These are phyloP conservation scores for Talaromyces marneffei DNA, from an alignment of 2,329 filamentous ascomycete genomes.

Conservation along the genomic window DNA sequence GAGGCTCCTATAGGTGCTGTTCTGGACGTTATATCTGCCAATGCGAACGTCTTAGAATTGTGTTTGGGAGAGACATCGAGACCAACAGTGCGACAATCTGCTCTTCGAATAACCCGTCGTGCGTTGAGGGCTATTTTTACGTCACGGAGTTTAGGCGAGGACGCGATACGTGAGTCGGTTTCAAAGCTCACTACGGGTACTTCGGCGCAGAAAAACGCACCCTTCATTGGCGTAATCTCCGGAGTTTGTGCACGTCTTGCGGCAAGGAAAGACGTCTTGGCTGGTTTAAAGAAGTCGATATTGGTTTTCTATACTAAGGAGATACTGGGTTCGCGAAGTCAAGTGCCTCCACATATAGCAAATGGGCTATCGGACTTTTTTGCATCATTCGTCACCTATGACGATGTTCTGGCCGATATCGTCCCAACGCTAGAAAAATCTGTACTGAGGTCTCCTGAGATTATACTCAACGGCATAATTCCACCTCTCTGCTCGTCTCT, in stretches of 20 bases:
- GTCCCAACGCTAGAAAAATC: constrained; percentile 82
- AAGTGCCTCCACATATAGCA: constrained; percentile 66
- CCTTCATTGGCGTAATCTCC: constrained; percentile 77
- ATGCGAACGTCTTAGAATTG: constrained; percentile 70
- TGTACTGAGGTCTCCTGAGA: constrained; percentile 80
- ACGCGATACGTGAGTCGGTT: constrained; percentile 59
- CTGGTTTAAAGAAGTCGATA: constrained; percentile 63
- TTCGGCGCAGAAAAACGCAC: constrained; percentile 62
- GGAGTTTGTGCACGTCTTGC: constrained; percentile 74
- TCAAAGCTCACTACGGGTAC: constrained; percentile 63
- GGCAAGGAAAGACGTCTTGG: constrained; percentile 57
- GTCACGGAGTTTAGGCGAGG: constrained; percentile 51
- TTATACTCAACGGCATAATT: constrained; percentile 74
- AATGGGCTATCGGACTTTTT: constrained; percentile 78
- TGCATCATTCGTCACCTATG: constrained; percentile 61
- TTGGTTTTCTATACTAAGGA: constrained; percentile 81
- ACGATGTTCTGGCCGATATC: constrained; percentile 70
- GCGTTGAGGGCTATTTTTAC: constrained; percentile 70
- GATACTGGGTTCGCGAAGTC: constrained; percentile 69
- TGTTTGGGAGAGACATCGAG: constrained; percentile 64
- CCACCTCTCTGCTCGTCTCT: constrained; percentile 67
- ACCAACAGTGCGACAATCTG: constrained; percentile 62
- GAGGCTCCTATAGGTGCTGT: constrained; percentile 54
- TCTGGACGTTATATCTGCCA: constrained; percentile 59
- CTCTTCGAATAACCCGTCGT: constrained; percentile 70